Base-by-base conservation (phyloP, 1,284 basidiomycete species). In the Papiliotrema laurentii region DNA sequence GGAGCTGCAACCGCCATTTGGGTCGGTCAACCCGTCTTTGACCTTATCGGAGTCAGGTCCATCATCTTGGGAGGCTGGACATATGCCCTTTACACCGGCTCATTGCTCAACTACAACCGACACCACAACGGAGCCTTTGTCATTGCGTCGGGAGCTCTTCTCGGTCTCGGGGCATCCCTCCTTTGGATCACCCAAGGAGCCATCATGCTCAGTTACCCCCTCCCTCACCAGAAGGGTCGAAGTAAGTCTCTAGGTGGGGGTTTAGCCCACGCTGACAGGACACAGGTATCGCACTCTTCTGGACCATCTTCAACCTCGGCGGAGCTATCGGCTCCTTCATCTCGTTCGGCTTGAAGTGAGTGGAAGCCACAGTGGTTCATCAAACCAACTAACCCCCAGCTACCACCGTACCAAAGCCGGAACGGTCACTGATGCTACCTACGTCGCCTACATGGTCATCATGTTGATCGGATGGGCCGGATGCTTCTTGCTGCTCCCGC, bases 81-180 rank as follows among this genome's bases (percentile, higher is more conserved):
- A 5, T 56, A 56, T 41, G 45, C 51, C 5, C 37, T 56, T 16
- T 56, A 56, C 41, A 24, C 46, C 16, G 45, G 24, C 4, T 21
- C 45, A n/a, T 35, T 56, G 27, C 49, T 56, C 34, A 27, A 43
- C 49, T 43, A 86, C 58, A 82, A 86, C 36, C 82, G 85, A 55
- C 72, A 77, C 9, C 66, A 76, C 38, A 78, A 80, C 6, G 77
- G 78, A 38, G 75, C 73, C 27, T 88, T 87, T 60, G 83, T 86
- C 45, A 83, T 91, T 55, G 80, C 78, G 26, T 79, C 86, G 0
- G 89, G 89, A 31, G 86, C 86, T 30, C 74, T 91, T 50, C 82
- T 92, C 16, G 89, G 89, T 39, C 61, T 89, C 43, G 89, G 86
- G 61, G 89, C 89, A 18, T 86, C 85, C 43, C 68, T 91, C 25